Base-by-base conservation (phyloP, 257 asterid genomes). In the Solanum chaucha region DNA sequence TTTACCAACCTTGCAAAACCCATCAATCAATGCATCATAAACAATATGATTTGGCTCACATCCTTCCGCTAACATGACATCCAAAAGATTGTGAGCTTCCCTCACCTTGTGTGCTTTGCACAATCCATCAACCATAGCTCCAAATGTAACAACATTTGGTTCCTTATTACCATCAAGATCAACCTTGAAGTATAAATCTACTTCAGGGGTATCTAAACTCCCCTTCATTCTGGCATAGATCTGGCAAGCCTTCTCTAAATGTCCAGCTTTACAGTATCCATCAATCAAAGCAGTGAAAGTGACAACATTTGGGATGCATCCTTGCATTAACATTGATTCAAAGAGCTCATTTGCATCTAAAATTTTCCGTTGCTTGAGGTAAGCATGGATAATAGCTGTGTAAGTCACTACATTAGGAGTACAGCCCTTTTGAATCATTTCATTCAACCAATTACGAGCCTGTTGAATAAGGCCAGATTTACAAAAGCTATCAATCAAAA, bases 211-310 rank as follows among this genome's bases (percentile, higher is more conserved):
- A 74, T 91, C 85, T 65, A 87, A 46, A 84, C 89, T 94, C 86
- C 98, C 96, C 93, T 88, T 93, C 99, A 97, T 94, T 90, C 92
- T 92, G 48, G 92, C 95, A 86, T 94, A 97, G 85, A 97, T 95
- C 61, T 95, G 94, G 84, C 95, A 93, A 90, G 98, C 99, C 89
- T 89, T 94, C 86, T 92, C 96, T 71, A 93, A 73, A 82, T 95
- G 90, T 88, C 99, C 98, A 86, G 96, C 95, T 92, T 97, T 97
- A 92, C 99, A 94, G 89, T 88, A 93, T 67, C 99, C 99, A 89
- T 97, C 99, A 59, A 97, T 97, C 91, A 97, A 89, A 85, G 98
- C 99, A 89, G 94, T 92, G 88, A 94, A 94, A 12, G 96, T 95
- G 88, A 97, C 97, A 51, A 94, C 92, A 89, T 97, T 95, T 41